These are phyloP conservation scores for Colletotrichum camelliae DNA, from an alignment of 2,329 filamentous ascomycete species.

Conservation along the genomic window DNA sequence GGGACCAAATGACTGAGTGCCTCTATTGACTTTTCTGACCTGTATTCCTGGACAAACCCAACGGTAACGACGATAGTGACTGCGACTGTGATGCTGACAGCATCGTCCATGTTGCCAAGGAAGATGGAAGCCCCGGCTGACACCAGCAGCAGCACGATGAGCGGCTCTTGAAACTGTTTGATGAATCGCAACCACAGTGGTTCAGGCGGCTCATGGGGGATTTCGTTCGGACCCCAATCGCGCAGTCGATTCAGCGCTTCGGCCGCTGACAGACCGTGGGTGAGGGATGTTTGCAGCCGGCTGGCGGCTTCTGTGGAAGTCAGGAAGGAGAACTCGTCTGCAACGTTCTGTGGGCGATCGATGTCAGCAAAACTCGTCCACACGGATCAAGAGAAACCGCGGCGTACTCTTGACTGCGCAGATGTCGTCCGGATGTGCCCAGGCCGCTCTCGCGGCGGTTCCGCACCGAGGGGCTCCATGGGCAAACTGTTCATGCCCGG, in stretches of 20 bases:
- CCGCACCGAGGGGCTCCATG: slow-evolving; percentile 29
- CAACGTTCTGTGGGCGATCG: slow-evolving; percentile 48
- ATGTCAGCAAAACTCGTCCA: not conserved
- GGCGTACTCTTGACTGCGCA: slow-evolving; percentile 59
- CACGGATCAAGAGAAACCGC: not conserved
- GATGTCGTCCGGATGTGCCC: slow-evolving; percentile 56
- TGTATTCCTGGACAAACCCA: slow-evolving; percentile 96
- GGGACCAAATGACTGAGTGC: slow-evolving; percentile 92
- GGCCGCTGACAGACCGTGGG: slow-evolving; percentile 77
- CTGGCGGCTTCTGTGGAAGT: slow-evolving; percentile 80
- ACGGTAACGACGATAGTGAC: slow-evolving; percentile 97
- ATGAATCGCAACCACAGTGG: slow-evolving; percentile 94
- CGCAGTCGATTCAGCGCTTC: slow-evolving; percentile 83
- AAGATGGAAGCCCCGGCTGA: slow-evolving; percentile 89
- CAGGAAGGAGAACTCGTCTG: slow-evolving; percentile 69
- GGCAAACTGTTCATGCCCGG: slow-evolving; percentile 35
- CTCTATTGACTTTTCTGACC: slow-evolving; percentile 96
- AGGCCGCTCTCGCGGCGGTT: slow-evolving; percentile 37
- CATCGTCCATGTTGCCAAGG: slow-evolving; percentile 93
- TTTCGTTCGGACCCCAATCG: slow-evolving; percentile 88
- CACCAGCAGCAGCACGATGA: slow-evolving; percentile 89
- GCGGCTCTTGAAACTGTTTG: slow-evolving; percentile 95
- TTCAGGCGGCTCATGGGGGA: slow-evolving; percentile 92
- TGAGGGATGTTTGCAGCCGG: slow-evolving; percentile 81
- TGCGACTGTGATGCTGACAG: slow-evolving; percentile 91